A percentile compares a stretch with the other conserved stretches of the same genome.
Conservation (phyloP, 495 filamentous ascomycete species). For the Lichenothelia convexa region DNA sequence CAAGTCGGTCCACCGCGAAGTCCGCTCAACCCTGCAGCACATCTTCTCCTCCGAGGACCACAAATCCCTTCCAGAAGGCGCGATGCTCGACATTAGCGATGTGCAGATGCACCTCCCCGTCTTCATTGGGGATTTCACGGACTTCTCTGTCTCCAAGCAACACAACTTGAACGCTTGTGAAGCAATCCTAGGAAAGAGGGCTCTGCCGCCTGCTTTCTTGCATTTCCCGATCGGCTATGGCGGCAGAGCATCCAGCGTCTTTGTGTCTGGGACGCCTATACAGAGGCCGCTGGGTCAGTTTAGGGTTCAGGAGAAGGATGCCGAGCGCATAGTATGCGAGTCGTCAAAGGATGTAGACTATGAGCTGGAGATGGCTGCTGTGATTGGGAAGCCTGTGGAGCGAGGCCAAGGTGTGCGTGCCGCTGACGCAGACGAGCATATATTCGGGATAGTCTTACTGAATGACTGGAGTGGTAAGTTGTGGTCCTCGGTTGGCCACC, state of each 20-base stretch:
- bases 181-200: constrained; percentile 1
- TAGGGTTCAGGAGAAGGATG: constrained; percentile 6
- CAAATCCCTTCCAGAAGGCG: neutral
- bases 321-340: constrained; percentile 8
- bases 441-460: constrained; percentile 16
- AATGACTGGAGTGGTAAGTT: constrained; percentile 18
- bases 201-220: constrained; percentile 10
- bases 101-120: constrained; percentile 14
- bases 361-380: constrained; percentile 17
- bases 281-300: constrained; percentile 10
- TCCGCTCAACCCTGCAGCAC: constrained; percentile 6
- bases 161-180: constrained; percentile 11
- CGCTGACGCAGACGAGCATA: constrained; percentile 12
- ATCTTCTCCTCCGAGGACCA: neutral
- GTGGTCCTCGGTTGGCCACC: no score
- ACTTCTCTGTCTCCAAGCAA: constrained; percentile 21
- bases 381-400: constrained; percentile 9
- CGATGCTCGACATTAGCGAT: constrained; percentile 8
- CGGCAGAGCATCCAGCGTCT: constrained; percentile 11
- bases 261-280: constrained; percentile 7
- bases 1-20: constrained; percentile 5
- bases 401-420: constrained; percentile 10
- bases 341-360: constrained; percentile 11
- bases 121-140: constrained; percentile 11
- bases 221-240: constrained; percentile 13